Base-by-base conservation (phyloP, 2,329 filamentous ascomycete species). In the Emergomyces orientalis region DNA sequence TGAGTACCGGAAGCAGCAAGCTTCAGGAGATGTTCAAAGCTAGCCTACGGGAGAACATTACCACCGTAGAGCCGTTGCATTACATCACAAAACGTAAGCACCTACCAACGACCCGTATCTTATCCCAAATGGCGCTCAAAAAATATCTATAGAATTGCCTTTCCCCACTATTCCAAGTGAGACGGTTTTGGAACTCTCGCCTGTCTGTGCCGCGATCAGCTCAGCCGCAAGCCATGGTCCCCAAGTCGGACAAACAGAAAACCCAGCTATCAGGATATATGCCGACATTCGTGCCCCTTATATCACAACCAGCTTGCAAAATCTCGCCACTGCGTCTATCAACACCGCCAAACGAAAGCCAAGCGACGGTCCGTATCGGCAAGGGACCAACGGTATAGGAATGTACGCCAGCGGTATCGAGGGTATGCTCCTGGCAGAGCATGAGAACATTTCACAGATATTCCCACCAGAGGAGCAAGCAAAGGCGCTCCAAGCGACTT, bases 391-490 rank as follows among this genome's bases (percentile, higher is more conserved):
- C 74, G 93, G 91, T 4, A 95, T 99, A 56, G 87, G 88, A 2
- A 91, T 88, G 43, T 99, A 99, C 73, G 89, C 91, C 0, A 87
- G 88, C 70, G 90, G 88, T 0, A 86, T 99, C 77, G 91, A 97
- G 73, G 89, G 88, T 7, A 86, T 97, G 65, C 93, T 96, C 67
- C 76, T 89, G 32, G 86, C 92, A 13, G 94, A 99, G 75, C 91
- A 96, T 74, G 90, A 96, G 63, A 96, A 91, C 70, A 89, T 97
- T 56, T 90, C 88, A 71, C 88, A 86, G 65, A 86, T 99, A 63
- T 99, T 97, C 73, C 83, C 86, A 32, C 84, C 89, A 9, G 90
- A 94, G 63, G 90, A 96, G 71, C 95, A 91, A 87, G 87, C 87
- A 0, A 80, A 85, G 39, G 86, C 94, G 9, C 88, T 96, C 68